Base-by-base conservation (phyloP, 495 filamentous ascomycete genomes). In the Glonium stellatum region DNA sequence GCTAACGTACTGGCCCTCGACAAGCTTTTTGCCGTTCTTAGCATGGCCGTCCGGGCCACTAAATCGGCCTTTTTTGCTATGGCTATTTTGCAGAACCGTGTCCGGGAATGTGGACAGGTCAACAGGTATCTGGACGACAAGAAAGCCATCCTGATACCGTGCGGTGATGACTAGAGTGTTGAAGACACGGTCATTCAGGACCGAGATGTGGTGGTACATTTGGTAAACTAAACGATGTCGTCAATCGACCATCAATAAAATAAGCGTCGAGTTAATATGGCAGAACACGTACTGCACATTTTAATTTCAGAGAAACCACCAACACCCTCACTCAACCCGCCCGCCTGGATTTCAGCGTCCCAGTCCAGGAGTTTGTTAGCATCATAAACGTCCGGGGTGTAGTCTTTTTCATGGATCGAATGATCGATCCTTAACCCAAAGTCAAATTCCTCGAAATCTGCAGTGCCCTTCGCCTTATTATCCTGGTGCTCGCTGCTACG, bases 371-470 rank as follows among this genome's bases (percentile, higher is more conserved):
- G 70, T 54, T 74, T 64, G 51, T 79, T 73, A 22, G 80, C 78
- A 19, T 75, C 76, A n/a, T 82, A 73, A 8, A 90, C 80, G 55
- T 78, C 79, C 13, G 87, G 87, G 35, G 87, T 93, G 69, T 88
- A 91, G 44, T 80, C 80, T 67, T 72, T 78, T 72, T 95, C 89
- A 61, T 87, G 78, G 71, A 80, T 72, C 5, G 80, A 80, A 71
- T 92, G 89, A 51, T 82, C 70, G 12, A 76, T 71, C 62, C 82
- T 78, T 63, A 91, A 72, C 36, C 79, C 81, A 0, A 61, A 60
- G 22, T 79, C 74, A 62, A 92, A 91, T 62, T 92, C 89, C 0
- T 60, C 71, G 77, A 80, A 88, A 21, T 71, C 78, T 6, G 86
- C 87, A 4, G 86, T 84, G 0, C 86, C 86, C 15, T 75, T 64